These are phyloP conservation scores for Phoenix roebelenii DNA, from an alignment of 176 grass and related monocot species.

Conservation along the genomic window DNA sequence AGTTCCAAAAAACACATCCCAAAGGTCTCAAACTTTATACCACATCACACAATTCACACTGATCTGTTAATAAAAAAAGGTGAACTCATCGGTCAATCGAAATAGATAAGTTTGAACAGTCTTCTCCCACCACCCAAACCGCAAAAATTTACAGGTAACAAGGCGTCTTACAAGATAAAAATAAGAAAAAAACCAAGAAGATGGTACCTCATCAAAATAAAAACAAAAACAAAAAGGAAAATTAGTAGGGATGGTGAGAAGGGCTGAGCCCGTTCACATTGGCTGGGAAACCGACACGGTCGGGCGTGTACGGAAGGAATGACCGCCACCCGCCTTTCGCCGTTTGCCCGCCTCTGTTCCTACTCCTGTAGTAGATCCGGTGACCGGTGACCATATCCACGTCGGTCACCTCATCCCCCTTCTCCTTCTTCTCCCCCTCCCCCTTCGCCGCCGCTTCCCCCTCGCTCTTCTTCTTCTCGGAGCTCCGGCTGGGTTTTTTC, in stretches of 20 bases:
- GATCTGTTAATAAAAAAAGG: too few species aligned
- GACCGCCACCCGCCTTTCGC: slow-evolving; percentile 3
- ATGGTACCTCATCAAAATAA: too few species aligned
- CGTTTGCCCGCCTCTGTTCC: slow-evolving; percentile 7
- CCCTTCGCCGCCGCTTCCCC: background rate
- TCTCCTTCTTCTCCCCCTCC: too few species aligned
- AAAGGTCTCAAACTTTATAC: too few species aligned
- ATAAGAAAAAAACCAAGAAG: slow-evolving; percentile 1
- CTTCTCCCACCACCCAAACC: too few species aligned
- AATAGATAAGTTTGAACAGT: too few species aligned
- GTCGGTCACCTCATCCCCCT: slow-evolving; percentile 12
- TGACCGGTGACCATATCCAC: slow-evolving; percentile 18
- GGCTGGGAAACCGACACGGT: slow-evolving; percentile 67
- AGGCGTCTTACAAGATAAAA: background rate
- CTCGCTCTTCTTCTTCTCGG: slow-evolving; percentile 10
- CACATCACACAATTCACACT: too few species aligned
- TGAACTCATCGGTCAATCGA: too few species aligned
- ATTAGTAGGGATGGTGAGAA: slow-evolving; percentile 50
- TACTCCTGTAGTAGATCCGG: background rate
- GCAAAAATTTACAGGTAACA: too few species aligned
- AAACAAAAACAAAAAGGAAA: slow-evolving; percentile 8
- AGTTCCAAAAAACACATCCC: too few species aligned
- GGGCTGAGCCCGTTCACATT: slow-evolving; percentile 64
- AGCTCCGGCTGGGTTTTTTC: background rate
- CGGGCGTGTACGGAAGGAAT: slow-evolving; percentile 51